phyloP scores from a whole-genome alignment of 768 basidiomycete genomes.

The Daedalea quercina region DNA sequence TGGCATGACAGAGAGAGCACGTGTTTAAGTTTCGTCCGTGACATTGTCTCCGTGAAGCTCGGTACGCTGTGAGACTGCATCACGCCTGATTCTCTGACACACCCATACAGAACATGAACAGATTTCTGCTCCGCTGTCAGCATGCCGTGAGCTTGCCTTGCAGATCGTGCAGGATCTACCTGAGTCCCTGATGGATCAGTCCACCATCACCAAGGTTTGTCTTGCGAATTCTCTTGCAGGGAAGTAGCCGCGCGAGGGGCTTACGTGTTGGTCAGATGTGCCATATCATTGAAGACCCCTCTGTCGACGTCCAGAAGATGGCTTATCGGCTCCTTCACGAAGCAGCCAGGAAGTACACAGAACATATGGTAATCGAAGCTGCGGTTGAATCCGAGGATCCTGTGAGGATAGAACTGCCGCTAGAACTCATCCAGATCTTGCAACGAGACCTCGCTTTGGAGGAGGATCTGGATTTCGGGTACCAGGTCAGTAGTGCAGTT shows the following conservation, averaged over 20 bases:
- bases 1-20: constrained; percentile 56
- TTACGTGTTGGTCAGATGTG: constrained; percentile 51
- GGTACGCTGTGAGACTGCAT: constrained; percentile 32
- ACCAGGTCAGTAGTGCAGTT: constrained; percentile 27
- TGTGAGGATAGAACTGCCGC: constrained; percentile 52
- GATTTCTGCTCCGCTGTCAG: constrained; percentile 50
- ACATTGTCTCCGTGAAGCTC: constrained; percentile 47
- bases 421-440: constrained; percentile 59
- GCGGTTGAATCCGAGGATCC: constrained; percentile 65
- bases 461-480: constrained; percentile 30
- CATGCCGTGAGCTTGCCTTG: constrained; percentile 63
- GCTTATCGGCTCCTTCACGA: constrained; percentile 66
- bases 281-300: constrained; percentile 64
- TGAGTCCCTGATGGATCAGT: constrained; percentile 49
- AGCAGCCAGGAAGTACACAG: constrained; percentile 70
- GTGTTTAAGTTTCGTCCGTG: constrained; percentile 52
- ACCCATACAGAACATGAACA: constrained; percentile 12
- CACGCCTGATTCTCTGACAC: background rate
- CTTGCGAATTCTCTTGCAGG: background rate
- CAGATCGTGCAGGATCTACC: constrained; percentile 65
- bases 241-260: background rate
- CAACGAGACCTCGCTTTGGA: constrained; percentile 37
- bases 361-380: constrained; percentile 81
- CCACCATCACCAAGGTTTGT: constrained; percentile 57
- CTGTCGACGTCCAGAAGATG: constrained; percentile 64